Conservation (phyloP, 2,329 filamentous ascomycete genomes). For the Alternaria alternata region DNA sequence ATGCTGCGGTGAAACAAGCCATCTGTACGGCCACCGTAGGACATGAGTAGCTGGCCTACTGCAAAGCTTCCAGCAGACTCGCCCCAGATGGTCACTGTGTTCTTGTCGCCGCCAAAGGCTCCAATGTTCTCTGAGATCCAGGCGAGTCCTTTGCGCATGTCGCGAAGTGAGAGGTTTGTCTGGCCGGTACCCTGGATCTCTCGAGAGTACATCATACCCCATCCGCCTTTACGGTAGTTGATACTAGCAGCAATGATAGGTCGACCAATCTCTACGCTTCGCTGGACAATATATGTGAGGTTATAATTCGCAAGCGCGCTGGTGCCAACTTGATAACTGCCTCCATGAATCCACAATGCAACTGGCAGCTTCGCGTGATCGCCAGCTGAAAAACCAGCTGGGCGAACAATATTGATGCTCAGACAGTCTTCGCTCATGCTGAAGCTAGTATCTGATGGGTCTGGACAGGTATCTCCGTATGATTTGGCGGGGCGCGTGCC, state of each 20-base stretch:
- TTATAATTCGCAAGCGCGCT: neutral
- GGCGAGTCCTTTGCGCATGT: constrained; percentile 25
- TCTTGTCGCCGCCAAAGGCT: constrained; percentile 60
- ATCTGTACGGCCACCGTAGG: constrained; percentile 43
- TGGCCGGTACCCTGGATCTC: neutral
- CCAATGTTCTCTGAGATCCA: constrained; percentile 61
- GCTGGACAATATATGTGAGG: neutral
- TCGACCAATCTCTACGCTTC: neutral
- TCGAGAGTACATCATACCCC: neutral
- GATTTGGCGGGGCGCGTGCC: neutral
- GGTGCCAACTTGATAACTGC: neutral
- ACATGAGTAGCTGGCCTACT: constrained; percentile 47
- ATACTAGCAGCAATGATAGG: neutral
- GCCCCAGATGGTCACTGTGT: constrained; percentile 64
- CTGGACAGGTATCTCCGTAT: neutral
- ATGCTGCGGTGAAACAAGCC: constrained; percentile 39
- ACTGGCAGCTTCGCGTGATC: neutral
- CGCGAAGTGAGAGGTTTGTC: neutral
- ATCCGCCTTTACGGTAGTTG: neutral
- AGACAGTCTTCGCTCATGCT: neutral
- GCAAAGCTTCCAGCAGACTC: constrained; percentile 64
- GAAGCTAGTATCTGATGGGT: neutral
- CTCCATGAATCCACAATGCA: neutral
- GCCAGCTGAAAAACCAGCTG: neutral
- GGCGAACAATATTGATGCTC: neutral